A percentile compares a stretch with the other conserved stretches of the same genome.
Evolutionary conservation across 345 rosid species (phyloP).

Genomic region (Salix viminalis): DNA sequence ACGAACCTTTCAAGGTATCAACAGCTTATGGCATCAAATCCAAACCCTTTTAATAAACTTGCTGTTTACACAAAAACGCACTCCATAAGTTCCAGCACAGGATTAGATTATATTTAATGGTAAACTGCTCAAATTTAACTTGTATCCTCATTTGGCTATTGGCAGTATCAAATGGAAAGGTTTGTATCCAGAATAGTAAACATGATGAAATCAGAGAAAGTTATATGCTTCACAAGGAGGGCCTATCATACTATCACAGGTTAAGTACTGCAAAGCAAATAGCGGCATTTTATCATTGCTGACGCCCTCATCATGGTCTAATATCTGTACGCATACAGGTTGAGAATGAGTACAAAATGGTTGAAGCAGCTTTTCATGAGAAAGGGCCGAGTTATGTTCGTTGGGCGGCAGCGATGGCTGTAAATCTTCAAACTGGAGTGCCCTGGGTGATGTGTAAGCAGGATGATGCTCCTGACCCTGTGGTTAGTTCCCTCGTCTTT

Average conservation of each 20-base stretch:
- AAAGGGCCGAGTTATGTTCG: slow-evolving; percentile 56
- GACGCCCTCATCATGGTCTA: neutral
- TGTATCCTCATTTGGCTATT: neutral
- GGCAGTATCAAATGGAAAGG: slow-evolving; percentile 16
- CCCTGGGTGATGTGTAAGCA: slow-evolving; percentile 96
- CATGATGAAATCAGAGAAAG: slow-evolving; percentile 12
- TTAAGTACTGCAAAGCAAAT: neutral
- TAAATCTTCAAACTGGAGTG: slow-evolving; percentile 61
- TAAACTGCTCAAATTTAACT: neutral
- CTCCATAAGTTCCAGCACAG: no score
- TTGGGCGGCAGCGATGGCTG: slow-evolving; percentile 73
- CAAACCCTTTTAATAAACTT: neutral
- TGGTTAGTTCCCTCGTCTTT: slow-evolving; percentile 39
- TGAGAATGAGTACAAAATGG: slow-evolving; percentile 66
- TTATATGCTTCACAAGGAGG: slow-evolving; percentile 25
- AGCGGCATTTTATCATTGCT: neutral
- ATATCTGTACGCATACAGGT: slow-evolving; percentile 31
- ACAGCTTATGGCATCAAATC: no score
- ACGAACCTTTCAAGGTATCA: slow-evolving; percentile 70
- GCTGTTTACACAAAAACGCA: neutral
- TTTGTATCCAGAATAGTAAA: slow-evolving; percentile 10
- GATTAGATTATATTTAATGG: no score
- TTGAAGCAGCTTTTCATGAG: slow-evolving; percentile 48
- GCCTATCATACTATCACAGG: slow-evolving; percentile 21
- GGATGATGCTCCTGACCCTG: slow-evolving; percentile 76